Conservation (phyloP, 306 rosid species). For the Nissolia schottii region DNA sequence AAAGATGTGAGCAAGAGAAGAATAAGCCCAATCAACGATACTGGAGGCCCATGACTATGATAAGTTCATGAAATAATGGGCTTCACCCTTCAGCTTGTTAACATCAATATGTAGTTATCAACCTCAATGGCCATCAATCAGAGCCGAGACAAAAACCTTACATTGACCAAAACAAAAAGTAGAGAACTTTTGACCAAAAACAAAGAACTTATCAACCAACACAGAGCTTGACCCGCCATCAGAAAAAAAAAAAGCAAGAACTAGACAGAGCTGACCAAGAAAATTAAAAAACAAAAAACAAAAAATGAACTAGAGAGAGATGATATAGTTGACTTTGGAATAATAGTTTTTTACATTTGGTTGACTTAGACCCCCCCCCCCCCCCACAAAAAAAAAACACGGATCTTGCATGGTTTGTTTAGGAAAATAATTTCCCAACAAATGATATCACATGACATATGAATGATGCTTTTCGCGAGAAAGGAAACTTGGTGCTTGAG, state of each 20-base stretch:
- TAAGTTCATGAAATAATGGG: background rate
- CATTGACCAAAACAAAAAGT: no score
- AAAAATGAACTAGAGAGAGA: background rate
- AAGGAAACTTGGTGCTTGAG: background rate
- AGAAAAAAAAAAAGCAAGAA: no score
- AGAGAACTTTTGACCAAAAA: no score
- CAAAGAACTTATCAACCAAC: no score
- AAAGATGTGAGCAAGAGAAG: background rate
- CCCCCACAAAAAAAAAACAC: no score
- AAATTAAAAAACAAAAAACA: no score
- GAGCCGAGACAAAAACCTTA: no score
- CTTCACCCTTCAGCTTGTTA: background rate
- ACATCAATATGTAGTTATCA: background rate
- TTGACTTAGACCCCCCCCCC: background rate
- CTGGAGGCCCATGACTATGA: background rate
- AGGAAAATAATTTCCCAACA: background rate
- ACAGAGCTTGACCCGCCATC: no score
- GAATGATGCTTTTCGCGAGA: background rate
- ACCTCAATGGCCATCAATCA: no score
- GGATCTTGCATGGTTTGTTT: slow-evolving; percentile 3
- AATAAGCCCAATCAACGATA: background rate
- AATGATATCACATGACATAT: background rate
- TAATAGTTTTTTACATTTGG: background rate
- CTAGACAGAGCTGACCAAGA: background rate
- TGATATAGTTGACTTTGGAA: background rate